Conservation (phyloP, 805 yeast species). For the Suhomyces xylopsoci region DNA sequence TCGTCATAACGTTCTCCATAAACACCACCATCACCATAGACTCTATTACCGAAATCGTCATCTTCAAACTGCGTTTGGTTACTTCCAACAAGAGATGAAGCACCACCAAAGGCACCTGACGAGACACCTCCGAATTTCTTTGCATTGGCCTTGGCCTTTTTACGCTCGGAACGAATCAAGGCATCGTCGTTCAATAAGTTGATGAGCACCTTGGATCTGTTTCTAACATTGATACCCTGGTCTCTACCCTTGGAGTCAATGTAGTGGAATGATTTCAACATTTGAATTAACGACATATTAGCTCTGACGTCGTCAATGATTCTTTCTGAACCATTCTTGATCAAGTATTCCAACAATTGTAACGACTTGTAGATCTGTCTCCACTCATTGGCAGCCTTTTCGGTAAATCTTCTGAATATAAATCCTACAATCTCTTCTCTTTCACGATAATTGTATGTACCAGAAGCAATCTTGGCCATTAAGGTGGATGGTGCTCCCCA, state of each 20-base stretch:
- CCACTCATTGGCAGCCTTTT: conserved; percentile 95
- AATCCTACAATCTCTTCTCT: conserved; percentile 75
- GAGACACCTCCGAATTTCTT: conserved; percentile 82
- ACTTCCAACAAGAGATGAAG: conserved; percentile 33
- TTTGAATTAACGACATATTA: conserved; percentile 72
- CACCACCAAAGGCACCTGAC: conserved; percentile 50
- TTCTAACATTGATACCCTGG: conserved; percentile 93
- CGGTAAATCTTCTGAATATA: conserved; percentile 87
- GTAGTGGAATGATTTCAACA: conserved; percentile 92
- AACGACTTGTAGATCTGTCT: conserved; percentile 94
- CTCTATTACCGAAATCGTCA: conserved; percentile 51
- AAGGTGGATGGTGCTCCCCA: conserved; percentile 94
- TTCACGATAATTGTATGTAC: conserved; percentile 83
- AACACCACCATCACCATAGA: conserved; percentile 71
- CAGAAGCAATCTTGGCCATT: conserved; percentile 95
- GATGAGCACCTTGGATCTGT: conserved; percentile 76
- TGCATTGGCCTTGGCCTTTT: conserved; percentile 82
- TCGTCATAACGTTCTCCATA: conserved; percentile 66
- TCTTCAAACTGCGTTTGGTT: conserved; percentile 34
- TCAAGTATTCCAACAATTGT: conserved; percentile 85
- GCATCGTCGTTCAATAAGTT: conserved; percentile 73
- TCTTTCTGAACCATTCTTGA: conserved; percentile 91
- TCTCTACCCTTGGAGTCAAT: conserved; percentile 92
- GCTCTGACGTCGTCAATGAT: conserved; percentile 93
- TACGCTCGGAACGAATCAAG: conserved; percentile 76